Evolutionary conservation across 345 rosid genomes (phyloP), one percentile per base, ranked within the genome.

Genomic region (Microcos paniculata): DNA sequence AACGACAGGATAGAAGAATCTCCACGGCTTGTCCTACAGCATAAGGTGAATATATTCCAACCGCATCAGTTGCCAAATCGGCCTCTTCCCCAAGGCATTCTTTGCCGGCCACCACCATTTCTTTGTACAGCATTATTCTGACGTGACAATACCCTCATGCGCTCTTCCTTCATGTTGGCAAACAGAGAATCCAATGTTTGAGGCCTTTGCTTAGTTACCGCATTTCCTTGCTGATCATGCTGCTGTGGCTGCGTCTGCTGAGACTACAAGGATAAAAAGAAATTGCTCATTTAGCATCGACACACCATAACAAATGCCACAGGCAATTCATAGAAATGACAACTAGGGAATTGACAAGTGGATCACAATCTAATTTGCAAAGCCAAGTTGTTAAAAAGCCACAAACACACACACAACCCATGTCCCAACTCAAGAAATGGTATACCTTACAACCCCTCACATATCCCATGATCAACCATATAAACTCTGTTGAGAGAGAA

Each of bases 141-240:
- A n/a, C 69, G 76, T 26, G 85, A 42, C 15, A 83, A 64, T 68
- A 66, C 82, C 80, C 55, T 88, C 91, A 80, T 84, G 71, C 97
- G 85, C 86, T 90, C 88, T 83, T 92, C 94, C 80, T 90, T 90
- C 96, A 92, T 85, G 81, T 83, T 87, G 23, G 98, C 97, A 88
- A 91, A 92, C 48, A 89, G 80, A 1, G 97, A 90, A 77, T 94
- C 97, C 62, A 94, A 83, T 3, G 98, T 94, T 48, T 90, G 87
- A 58, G 95, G 87, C 86, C 83, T 81, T 82, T 85, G 93, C 66
- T 81, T 86, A 24, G 81, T 63, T 48, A 74, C 83, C 26, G 49
- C 77, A 75, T 78, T 85, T 43, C 80, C 86, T 49, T 78, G 83
- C 53, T 66, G 84, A 58, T 75, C 72, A 55, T 38, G 78, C 48